These are phyloP conservation scores for Blepharisma stoltei DNA, from an alignment of 73 alveolate species.

Conservation along the genomic window DNA sequence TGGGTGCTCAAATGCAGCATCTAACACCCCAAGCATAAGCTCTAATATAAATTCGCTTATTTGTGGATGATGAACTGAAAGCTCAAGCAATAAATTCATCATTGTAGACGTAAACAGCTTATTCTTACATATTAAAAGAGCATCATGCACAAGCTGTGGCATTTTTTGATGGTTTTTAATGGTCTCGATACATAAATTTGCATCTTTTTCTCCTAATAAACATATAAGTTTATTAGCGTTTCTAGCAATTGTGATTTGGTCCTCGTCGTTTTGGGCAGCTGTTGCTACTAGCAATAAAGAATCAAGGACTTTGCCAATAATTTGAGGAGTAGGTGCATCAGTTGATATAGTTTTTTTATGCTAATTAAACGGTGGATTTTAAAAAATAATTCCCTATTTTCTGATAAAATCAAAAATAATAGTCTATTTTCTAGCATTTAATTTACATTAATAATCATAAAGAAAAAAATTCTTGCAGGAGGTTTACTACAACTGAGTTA, in stretches of 20 bases:
- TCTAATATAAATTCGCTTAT: not conserved
- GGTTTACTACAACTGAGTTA: not conserved
- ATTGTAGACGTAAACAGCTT: not conserved
- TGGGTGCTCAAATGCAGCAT: not conserved
- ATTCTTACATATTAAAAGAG: not conserved
- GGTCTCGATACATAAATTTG: not conserved
- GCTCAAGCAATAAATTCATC: not conserved
- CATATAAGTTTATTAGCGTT: constrained; percentile 7
- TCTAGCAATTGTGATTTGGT: not conserved
- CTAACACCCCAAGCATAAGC: not conserved
- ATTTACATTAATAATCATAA: not conserved
- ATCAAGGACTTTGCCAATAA: not conserved
- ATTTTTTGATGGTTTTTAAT: not conserved
- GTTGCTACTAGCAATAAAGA: not conserved
- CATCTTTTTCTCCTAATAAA: not conserved
- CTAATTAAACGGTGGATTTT: no score
- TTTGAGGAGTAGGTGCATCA: no score
- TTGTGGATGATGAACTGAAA: not conserved
- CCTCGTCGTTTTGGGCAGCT: constrained; percentile 10
- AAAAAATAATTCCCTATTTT: no score
- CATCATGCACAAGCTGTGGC: not conserved
- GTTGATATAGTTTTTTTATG: no score
- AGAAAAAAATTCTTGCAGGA: not conserved
- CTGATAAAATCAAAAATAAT: no score
- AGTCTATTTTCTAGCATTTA: no score